Base-by-base conservation (phyloP, 2,329 filamentous ascomycete species). In the Aureobasidium zeae region DNA sequence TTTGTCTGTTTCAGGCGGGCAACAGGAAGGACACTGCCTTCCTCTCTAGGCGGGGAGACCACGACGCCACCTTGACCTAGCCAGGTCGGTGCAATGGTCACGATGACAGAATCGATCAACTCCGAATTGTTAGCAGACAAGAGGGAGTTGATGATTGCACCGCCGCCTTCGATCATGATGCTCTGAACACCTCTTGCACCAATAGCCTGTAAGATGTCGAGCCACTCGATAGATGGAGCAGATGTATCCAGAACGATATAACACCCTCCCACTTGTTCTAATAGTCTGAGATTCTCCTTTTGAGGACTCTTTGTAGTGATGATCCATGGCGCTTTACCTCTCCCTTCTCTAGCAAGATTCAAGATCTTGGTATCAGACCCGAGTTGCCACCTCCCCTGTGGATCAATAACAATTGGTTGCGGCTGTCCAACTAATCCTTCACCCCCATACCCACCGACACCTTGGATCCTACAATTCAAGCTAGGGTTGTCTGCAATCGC, bases 111-210 rank as follows among this genome's bases (percentile, higher is more conserved):
- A 57, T 86, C 74, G 30, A 94, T 70, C 7, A 87, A 65, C n/a
- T 60, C 54, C 12, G 76, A 68, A 54, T 79, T 76, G 20, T 67
- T 66, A 2, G 74, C 69, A 15, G 48, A 45, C n/a, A 96, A 69
- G 13, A 96, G 64, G 26, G 82, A 76, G 58, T 91, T 93, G 58
- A 96, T 86, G 24, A 95, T 78, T 9, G 71, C 69, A 0, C 76
- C 88, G 9, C 89, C 89, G 0, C 89, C 89, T 61, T 96, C 89
- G 36, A 96, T 73, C 89, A 95, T 95, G 46, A 95, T 70, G 57
- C 86, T 94, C 41, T 64, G 62, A 32, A 94, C 65, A 1, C 79
- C 78, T 52, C 83, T 70, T 1, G 58, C 59, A 20, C 62, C 64
- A 24, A 94, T 61, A 3, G 68, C 65, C 13, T 62, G 62, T 21